phyloP scores from a whole-genome alignment of 805 yeast genomes.

The Candida vartiovaarae region DNA sequence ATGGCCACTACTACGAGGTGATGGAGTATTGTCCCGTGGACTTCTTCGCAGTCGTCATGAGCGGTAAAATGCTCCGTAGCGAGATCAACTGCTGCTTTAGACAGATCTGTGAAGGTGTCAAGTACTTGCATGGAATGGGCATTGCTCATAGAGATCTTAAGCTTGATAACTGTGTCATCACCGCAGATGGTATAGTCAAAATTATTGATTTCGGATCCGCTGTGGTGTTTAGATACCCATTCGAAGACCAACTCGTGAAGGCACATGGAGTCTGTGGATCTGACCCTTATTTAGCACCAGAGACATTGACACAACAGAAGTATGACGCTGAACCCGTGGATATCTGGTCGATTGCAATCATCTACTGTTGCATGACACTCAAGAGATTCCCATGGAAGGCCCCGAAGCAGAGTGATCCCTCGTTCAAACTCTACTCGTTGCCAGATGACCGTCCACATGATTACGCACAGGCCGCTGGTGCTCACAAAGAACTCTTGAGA shows the following conservation, averaged over 20 bases:
- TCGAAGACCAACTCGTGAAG: constrained; percentile 47
- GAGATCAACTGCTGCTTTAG: constrained; percentile 78
- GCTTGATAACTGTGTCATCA: constrained; percentile 76
- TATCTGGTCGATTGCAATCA: constrained; percentile 80
- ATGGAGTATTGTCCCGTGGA: constrained; percentile 86
- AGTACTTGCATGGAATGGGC: constrained; percentile 69
- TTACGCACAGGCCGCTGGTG: constrained; percentile 61
- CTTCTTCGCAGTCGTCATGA: constrained; percentile 83
- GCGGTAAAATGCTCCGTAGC: constrained; percentile 72
- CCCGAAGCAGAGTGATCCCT: constrained; percentile 62
- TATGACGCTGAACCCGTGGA: constrained; percentile 78
- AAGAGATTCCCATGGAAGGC: constrained; percentile 87
- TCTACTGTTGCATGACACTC: constrained; percentile 80
- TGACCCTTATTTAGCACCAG: constrained; percentile 85
- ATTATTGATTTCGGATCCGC: constrained; percentile 82
- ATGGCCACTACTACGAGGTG: constrained; percentile 67
- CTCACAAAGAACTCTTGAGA: constrained; percentile 56
- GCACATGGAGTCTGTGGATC: constrained; percentile 80
- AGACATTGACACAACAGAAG: constrained; percentile 41
- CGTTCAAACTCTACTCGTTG: constrained; percentile 58
- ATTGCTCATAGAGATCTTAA: constrained; percentile 79
- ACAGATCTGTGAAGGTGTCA: constrained; percentile 67
- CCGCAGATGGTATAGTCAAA: constrained; percentile 65
- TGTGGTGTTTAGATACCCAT: constrained; percentile 74
- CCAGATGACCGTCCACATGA: constrained; percentile 74